A percentile compares a stretch with the other conserved stretches of the same genome.
Evolutionary conservation across 2,329 filamentous ascomycete genomes (phyloP).

Genomic region (Penicillium sp.): DNA sequence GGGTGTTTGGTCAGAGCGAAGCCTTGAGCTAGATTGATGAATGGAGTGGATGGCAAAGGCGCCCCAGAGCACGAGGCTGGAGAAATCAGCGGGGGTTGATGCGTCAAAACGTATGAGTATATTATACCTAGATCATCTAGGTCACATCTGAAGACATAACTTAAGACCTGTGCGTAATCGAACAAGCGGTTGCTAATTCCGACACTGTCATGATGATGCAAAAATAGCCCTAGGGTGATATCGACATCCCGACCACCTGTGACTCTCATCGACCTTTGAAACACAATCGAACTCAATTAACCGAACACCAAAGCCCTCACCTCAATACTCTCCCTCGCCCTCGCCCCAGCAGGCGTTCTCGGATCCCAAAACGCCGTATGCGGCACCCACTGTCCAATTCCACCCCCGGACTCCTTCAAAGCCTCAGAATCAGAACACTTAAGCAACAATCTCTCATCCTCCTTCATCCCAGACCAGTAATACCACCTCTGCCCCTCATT

Average conservation of each 20-base stretch:
- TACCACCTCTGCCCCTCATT: too few relatives aligned
- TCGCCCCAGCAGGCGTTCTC: slow-evolving; percentile 64
- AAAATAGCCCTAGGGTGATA: slow-evolving; percentile 4
- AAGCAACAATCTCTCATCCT: slow-evolving; percentile 67
- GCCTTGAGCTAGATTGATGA: too few relatives aligned
- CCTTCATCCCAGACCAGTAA: slow-evolving; percentile 62
- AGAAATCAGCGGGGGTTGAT: neutral
- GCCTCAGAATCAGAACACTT: slow-evolving; percentile 65
- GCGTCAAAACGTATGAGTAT: neutral
- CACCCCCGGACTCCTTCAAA: slow-evolving; percentile 45
- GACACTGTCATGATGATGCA: slow-evolving; percentile 16
- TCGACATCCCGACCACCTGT: neutral
- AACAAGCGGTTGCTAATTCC: slow-evolving; percentile 6
- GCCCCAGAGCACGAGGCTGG: neutral
- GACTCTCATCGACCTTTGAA: too few relatives aligned
- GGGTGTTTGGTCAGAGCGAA: too few relatives aligned
- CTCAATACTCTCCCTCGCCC: slow-evolving; percentile 81
- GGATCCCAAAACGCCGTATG: slow-evolving; percentile 80
- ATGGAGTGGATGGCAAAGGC: neutral
- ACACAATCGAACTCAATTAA: slow-evolving; percentile 25
- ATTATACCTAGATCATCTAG: too few relatives aligned
- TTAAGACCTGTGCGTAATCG: neutral
- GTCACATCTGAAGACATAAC: too few relatives aligned
- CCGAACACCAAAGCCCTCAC: slow-evolving; percentile 82
- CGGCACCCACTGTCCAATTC: slow-evolving; percentile 50